A percentile compares a stretch with the other conserved stretches of the same genome.
Conservation (phyloP, 2,329 filamentous ascomycete genomes). For the Pseudocercospora fuligena region DNA sequence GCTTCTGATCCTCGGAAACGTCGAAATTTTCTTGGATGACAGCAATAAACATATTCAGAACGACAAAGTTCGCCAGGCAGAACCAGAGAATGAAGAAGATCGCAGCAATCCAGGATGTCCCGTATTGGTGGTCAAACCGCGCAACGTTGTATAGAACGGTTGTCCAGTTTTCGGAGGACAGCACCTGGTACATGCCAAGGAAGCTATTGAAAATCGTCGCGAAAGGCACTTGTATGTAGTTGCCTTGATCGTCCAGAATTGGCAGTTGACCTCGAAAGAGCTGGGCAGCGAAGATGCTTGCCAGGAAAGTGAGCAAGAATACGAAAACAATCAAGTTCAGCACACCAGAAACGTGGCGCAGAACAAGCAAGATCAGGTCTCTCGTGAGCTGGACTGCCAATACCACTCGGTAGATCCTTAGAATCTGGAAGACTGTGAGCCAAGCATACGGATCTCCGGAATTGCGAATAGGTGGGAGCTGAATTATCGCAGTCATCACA, state of each 20-base stretch:
- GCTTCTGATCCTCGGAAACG: constrained; percentile 97
- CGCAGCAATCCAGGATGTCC: constrained; percentile 91
- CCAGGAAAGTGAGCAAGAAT: constrained; percentile 91
- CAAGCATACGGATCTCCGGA: constrained; percentile 78
- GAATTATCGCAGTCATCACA: constrained; percentile 80
- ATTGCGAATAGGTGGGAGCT: constrained; percentile 78
- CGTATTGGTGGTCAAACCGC: constrained; percentile 64
- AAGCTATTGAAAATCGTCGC: constrained; percentile 94
- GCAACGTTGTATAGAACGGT: constrained; percentile 82
- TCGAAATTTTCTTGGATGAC: constrained; percentile 99
- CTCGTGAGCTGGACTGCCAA: constrained; percentile 85
- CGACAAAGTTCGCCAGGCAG: constrained; percentile 90
- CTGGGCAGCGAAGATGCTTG: constrained; percentile 90
- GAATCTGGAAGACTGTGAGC: constrained; percentile 90
- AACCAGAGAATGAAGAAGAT: constrained; percentile 95
- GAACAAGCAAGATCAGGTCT: constrained; percentile 81
- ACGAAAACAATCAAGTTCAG: constrained; percentile 95
- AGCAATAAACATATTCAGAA: constrained; percentile 99
- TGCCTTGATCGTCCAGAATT: constrained; percentile 59
- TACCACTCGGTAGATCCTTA: constrained; percentile 90
- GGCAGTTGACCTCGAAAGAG: constrained; percentile 89
- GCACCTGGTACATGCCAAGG: constrained; percentile 94
- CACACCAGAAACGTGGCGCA: constrained; percentile 90
- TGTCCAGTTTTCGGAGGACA: constrained; percentile 98
- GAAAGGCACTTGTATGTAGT: constrained; percentile 75